Percentiles rank a stretch among this genome's conserved stretches.
These are phyloP conservation scores for Artemisia argyi DNA, from an alignment of 129 eudicot species.

Conservation along the genomic window DNA sequence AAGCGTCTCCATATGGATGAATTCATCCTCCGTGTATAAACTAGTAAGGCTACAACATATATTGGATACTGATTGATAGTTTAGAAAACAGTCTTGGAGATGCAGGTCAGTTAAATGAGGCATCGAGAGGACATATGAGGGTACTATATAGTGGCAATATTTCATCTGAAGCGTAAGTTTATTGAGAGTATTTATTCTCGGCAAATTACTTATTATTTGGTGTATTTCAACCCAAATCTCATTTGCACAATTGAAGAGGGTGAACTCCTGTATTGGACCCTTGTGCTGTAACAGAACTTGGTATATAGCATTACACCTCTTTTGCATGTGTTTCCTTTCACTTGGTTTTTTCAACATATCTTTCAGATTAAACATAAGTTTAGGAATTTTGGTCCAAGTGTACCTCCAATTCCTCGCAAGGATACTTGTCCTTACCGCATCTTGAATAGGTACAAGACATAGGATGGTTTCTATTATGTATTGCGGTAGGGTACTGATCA, in stretches of 20 bases:
- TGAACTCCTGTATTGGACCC: constrained; percentile 12
- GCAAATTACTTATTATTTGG: constrained; percentile 9
- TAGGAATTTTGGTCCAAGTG: constrained; percentile 14
- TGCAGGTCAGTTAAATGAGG: constrained; percentile 7
- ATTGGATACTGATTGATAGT: background rate
- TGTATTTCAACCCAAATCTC: background rate
- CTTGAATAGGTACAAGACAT: constrained; percentile 6
- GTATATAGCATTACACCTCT: constrained; percentile 4
- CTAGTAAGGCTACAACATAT: constrained; percentile 14
- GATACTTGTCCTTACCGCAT: constrained; percentile 17
- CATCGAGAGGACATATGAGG: constrained; percentile 8
- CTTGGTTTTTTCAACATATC: background rate
- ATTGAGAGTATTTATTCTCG: constrained; percentile 13
- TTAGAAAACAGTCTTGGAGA: background rate
- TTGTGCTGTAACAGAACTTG: constrained; percentile 3
- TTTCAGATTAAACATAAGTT: background rate
- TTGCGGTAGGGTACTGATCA: constrained; percentile 18
- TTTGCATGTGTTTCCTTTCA: background rate
- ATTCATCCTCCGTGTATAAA: background rate
- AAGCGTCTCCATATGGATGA: background rate
- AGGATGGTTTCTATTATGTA: constrained; percentile 22
- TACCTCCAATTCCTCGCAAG: constrained; percentile 29
- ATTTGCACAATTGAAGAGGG: background rate
- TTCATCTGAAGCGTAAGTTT: background rate
- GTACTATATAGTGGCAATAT: background rate